Base-by-base conservation (phyloP, 1,139 yeast genomes). In the Protomyces arabidopsidicola region DNA sequence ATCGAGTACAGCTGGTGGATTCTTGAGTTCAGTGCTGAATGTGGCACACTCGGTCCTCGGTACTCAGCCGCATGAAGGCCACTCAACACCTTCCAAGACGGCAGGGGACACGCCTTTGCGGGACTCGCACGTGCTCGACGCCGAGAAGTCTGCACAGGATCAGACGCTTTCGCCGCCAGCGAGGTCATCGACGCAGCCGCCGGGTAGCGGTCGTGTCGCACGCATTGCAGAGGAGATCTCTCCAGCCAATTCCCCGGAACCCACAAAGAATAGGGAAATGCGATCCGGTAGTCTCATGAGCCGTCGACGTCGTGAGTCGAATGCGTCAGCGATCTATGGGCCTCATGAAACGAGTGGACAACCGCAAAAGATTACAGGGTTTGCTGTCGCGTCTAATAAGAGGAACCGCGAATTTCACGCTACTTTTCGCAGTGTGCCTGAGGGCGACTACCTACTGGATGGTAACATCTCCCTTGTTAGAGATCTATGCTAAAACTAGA, bases 361-460 rank as follows among this genome's bases (percentile, higher is more conserved):
- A 16, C 66, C 50, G 8, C 68, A 67, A 12, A 60, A 67, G 27
- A 54, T 71, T 66, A 48, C 84, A 72, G 78, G 78, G 10, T 74
- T 72, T 68, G 77, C 78, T 2, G 74, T 75, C 72, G 91, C 98
- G 0, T 80, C 86, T 14, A 80, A 81, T 69, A 84, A 82, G 68
- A 79, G 97, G 61, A 87, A 91, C 71, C 78, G 82, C 1, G 96
- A 89, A 38, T 91, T 88, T 73, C 97, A 90, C 73, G 82, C 82
- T 58, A 72, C 88, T 4, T 93, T 93, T 77, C 78, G 85, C 54
- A 79, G 86, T 4, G 76, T 90, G 12, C 90, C 93, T 31, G 75
- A 78, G 50, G 82, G 85, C 48, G 97, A 90, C 72, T 78, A 87
- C 64, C 77, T 93, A 22, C 72, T 91, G 24, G 96, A 88, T 34